Percentiles rank a stretch among this genome's conserved stretches.
phyloP scores from a whole-genome alignment of 192 early-diverging fungal species.

The Linderina pennispora region DNA sequence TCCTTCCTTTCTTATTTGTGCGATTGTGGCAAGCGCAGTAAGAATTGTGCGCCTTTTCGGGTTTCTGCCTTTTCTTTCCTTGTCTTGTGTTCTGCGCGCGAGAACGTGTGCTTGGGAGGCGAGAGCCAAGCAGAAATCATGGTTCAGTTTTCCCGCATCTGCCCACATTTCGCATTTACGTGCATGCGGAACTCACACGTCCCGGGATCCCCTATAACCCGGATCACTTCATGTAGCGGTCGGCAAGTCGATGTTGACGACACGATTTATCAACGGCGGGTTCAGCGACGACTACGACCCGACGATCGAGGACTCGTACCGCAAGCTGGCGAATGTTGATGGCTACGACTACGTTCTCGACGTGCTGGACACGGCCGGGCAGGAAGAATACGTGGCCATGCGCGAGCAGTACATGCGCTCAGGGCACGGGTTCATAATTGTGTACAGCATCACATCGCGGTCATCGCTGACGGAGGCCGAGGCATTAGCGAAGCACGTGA shows the following conservation, averaged over 20 bases:
- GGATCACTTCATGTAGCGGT: conserved; percentile 51
- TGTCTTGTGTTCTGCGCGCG: no score
- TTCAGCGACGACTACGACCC: conserved; percentile 94
- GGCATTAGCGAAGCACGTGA: conserved; percentile 66
- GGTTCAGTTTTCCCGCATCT: no score
- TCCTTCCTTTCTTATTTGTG: no score
- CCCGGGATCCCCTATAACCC: no score
- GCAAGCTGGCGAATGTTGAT: conserved; percentile 83
- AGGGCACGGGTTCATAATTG: conserved; percentile 80
- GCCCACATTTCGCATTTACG: no score
- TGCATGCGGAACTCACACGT: no score
- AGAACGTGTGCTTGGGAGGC: no score
- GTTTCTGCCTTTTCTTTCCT: no score
- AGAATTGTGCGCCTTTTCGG: no score
- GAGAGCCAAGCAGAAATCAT: no score
- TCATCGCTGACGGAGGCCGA: conserved; percentile 72
- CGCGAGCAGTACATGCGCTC: conserved; percentile 85
- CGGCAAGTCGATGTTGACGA: conserved; percentile 85
- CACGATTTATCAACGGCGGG: conserved; percentile 87
- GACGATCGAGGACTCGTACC: conserved; percentile 88
- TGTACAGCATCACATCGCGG: conserved; percentile 73
- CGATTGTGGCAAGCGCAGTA: no score
- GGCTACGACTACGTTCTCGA: conserved; percentile 76
- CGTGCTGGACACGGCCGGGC: conserved; percentile 89
- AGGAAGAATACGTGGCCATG: conserved; percentile 76